Base-by-base conservation (phyloP, 1,284 basidiomycete species). In the Malassezia dermatis region DNA sequence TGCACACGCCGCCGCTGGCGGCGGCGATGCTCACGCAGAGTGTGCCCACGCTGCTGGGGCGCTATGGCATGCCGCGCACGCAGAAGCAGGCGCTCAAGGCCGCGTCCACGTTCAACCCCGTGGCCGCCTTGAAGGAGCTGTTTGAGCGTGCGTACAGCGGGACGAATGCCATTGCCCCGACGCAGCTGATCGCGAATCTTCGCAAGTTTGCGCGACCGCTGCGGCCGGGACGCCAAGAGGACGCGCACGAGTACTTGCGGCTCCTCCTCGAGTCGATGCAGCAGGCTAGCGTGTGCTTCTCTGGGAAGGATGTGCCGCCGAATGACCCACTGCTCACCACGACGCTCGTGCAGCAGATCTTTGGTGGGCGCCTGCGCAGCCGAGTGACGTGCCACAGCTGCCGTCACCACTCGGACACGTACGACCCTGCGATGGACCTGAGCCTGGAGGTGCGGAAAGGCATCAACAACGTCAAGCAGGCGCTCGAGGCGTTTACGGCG, bases 221-320 rank as follows among this genome's bases (percentile, higher is more conserved):
- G 80, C 83, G 85, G 47, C 81, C 79, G 73, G 89, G 88, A n/a
- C 79, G 89, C 60, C 94, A 99, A 76, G 94, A 99, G 75, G 94
- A 99, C 75, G 85, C 93, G 3, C 94, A 99, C 75, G 94, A 99
- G 76, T 98, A 98, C 71, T 82, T 99, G 49, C 84, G 94, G 27
- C 94, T 95, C 75, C 84, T 87, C 23, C 84, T 96, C 32, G 94
- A 99, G 68, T 86, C 86, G 24, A 76, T 95, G 51, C 91, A 95
- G 76, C 87, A 85, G 68, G 83, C 86, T 8, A 88, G 86, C 71
- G 78, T 93, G 50, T 81, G 81, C 41, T 85, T 84, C 21, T 76
- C 82, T 48, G 79, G 85, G 54, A 82, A 83, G 86, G 88, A 72
- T 65, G 82, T 79, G 49, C 60, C 54, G 39, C 62, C 62, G 0